Conservation (phyloP, 169 alveolate genomes). For the Plasmodium vivax region DNA sequence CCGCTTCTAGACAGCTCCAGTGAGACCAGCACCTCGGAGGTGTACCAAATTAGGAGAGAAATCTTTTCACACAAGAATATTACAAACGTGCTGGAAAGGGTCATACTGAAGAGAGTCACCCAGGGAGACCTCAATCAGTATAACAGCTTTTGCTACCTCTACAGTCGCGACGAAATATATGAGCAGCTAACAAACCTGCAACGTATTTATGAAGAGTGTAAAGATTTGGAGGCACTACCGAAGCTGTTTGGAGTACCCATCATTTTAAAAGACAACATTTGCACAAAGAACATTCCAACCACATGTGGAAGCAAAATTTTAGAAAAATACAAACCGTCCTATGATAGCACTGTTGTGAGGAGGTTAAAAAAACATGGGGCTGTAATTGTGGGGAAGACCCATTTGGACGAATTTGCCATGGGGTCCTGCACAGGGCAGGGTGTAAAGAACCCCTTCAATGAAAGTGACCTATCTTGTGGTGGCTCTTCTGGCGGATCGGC, state of each 20-base stretch:
- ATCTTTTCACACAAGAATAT: neutral
- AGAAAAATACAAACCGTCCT: slow-evolving; percentile 71
- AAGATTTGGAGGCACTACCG: slow-evolving; percentile 8
- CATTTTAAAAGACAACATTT: slow-evolving; percentile 44
- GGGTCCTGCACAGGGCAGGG: slow-evolving; percentile 75
- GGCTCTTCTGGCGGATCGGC: slow-evolving; percentile 88
- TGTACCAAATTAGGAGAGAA: slow-evolving; percentile 49
- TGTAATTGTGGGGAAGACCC: slow-evolving; percentile 80
- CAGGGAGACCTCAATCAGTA: slow-evolving; percentile 21
- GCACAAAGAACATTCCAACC: slow-evolving; percentile 34
- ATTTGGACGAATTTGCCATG: slow-evolving; percentile 82
- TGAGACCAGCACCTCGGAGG: slow-evolving; percentile 24
- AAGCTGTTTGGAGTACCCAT: slow-evolving; percentile 55
- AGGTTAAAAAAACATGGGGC: slow-evolving; percentile 76
- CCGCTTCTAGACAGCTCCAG: neutral
- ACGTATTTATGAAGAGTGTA: slow-evolving; percentile 26
- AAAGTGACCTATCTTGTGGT: slow-evolving; percentile 73
- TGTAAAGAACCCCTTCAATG: slow-evolving; percentile 76
- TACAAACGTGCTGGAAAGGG: slow-evolving; percentile 9
- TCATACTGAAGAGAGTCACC: slow-evolving; percentile 12
- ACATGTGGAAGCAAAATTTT: slow-evolving; percentile 73
- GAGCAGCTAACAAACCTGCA: slow-evolving; percentile 31
- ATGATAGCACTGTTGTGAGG: slow-evolving; percentile 79
- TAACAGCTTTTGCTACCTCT: slow-evolving; percentile 56
- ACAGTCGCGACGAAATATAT: slow-evolving; percentile 18